Evolutionary conservation across 352 stramenopile species (phyloP), one percentile per base, ranked within the genome.

Genomic region (Plasmopara muralis): DNA sequence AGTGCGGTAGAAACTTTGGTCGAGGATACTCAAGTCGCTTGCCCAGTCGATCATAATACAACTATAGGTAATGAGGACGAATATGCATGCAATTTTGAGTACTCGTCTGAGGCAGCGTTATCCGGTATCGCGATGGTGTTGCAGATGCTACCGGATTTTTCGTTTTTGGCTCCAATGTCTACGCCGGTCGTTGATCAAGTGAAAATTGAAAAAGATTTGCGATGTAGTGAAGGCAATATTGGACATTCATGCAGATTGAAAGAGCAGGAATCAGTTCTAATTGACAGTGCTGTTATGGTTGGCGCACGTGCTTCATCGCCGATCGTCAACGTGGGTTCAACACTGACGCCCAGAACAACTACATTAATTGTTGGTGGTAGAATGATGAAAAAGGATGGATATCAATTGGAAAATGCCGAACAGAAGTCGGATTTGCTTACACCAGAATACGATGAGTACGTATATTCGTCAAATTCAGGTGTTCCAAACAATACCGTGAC

Each of bases 91-190:
- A 45, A 64, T 5, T 68, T 72, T 33, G 65, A 74, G 34, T 72
- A 74, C 37, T 74, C 68, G 13, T 72, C 68, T 20, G 54, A 66
- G 6, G 50, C 62, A 0, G 53, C 61, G 9, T 44, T 60, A 15
- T 66, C 68, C 20, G 70, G 53, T 53, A 81, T 81, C 16, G 63
- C 68, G 4, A 57, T 53, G 15, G 71, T 68, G 6, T 38, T 81
- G 43, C 56, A 67, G 30, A 52, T 74, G 47, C 47, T 78, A 4
- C 68, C 68, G 14, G 47, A 41, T 18, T 60, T 75, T 18, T 56
- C 60, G 6, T 31, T 48, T 16, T 50, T 20, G 13, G 44, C 13
- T 25, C 18, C 29, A 6, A 41, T 37, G 14, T 38, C 43, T 45
- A 14, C 44, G 30, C 15, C 43, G 20, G 6, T n/a, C 13, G 50